phyloP scores from a whole-genome alignment of 202 grass and related monocot species.

The Schoenoplectus triqueter region DNA sequence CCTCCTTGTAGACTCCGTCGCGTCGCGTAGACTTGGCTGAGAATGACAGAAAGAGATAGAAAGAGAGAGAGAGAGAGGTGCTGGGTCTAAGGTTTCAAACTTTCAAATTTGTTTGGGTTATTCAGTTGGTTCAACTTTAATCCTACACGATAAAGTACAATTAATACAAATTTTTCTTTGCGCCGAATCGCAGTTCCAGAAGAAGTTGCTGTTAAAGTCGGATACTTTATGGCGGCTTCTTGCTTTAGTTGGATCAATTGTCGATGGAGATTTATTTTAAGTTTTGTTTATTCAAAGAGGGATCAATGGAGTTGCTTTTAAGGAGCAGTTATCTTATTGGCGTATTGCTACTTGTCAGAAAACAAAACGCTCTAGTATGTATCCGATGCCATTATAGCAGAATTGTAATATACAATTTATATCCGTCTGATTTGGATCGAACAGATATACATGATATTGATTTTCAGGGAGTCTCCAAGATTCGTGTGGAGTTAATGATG shows the following conservation, averaged over 20 bases:
- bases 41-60: background rate
- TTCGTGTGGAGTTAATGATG: background rate
- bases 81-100: background rate
- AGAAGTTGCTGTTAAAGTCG: background rate
- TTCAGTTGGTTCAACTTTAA: background rate
- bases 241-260: constrained; percentile 23
- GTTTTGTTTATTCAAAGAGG: background rate
- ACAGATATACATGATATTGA: background rate
- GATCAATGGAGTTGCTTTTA: constrained; percentile 25
- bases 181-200: constrained; percentile 18
- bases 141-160: background rate
- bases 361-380: background rate
- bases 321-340: background rate
- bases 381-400: background rate
- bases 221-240: background rate
- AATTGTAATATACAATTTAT: background rate
- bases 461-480: background rate
- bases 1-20: constrained; percentile 27
- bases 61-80: background rate
- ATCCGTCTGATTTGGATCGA: background rate
- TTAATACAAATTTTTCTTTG: background rate
- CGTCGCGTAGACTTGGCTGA: constrained; percentile 18
- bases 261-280: background rate
- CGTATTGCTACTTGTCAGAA: background rate
- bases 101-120: constrained; percentile 7